A percentile compares a stretch with the other conserved stretches of the same genome.
phyloP scores from a whole-genome alignment of 768 basidiomycete species.

The Boletus subcaerulescens region DNA sequence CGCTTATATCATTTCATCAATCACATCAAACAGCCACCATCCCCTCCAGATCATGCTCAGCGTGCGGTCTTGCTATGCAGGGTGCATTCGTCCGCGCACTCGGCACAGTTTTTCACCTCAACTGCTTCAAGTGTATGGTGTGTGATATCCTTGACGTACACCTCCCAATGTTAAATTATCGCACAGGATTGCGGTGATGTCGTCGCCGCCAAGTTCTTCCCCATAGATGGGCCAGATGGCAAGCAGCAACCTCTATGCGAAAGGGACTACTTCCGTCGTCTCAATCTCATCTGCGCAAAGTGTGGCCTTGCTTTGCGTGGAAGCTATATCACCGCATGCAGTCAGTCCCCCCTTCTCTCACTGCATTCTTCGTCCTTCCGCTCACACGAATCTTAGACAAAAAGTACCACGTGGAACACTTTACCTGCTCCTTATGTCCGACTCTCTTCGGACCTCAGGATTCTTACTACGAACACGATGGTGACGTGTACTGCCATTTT shows the following conservation, averaged over 20 bases:
- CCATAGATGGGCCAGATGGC: slow-evolving; percentile 88
- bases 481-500: slow-evolving; percentile 98
- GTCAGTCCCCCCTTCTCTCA: slow-evolving; percentile 48
- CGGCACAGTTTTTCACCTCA: slow-evolving; percentile 91
- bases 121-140: slow-evolving; percentile 98
- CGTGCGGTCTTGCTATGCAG: slow-evolving; percentile 80
- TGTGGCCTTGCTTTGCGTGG: slow-evolving; percentile 92
- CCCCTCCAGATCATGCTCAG: slow-evolving; percentile 58
- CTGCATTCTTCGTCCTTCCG: background rate
- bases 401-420: slow-evolving; percentile 99
- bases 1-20: slow-evolving; percentile 7
- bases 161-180: slow-evolving; percentile 3
- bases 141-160: slow-evolving; percentile 27
- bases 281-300: slow-evolving; percentile 95
- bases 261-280: slow-evolving; percentile 93
- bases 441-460: slow-evolving; percentile 97
- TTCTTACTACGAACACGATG: slow-evolving; percentile 98
- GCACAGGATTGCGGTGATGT: slow-evolving; percentile 91
- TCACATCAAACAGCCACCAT: slow-evolving; percentile 1
- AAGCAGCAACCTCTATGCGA: slow-evolving; percentile 96
- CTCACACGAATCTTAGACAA: slow-evolving; percentile 58
- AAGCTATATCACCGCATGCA: slow-evolving; percentile 99
- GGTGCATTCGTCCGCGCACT: slow-evolving; percentile 96
- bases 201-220: slow-evolving; percentile 98
- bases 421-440: slow-evolving; percentile 95